Evolutionary conservation across 495 filamentous ascomycete species (phyloP).

Genomic region (Pyrenula massariospora): DNA sequence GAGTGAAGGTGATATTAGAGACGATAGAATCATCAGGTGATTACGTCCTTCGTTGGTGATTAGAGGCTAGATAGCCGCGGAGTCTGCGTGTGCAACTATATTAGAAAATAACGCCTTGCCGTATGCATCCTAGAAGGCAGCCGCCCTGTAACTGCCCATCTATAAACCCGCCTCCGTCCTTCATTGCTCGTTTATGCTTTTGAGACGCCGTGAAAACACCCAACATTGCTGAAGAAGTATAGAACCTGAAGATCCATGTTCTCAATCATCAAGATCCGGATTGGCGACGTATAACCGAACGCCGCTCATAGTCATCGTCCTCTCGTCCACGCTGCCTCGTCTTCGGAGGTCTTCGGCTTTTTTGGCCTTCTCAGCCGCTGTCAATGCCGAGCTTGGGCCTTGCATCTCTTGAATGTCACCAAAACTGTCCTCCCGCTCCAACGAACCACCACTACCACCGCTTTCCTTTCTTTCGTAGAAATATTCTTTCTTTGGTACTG

Average conservation of each 20-base stretch:
- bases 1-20: too few species aligned
- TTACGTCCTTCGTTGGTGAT: too few species aligned
- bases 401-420: constrained; percentile 42
- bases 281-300: constrained; percentile 85
- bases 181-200: background rate
- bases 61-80: too few species aligned
- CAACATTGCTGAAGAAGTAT: background rate
- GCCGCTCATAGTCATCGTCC: constrained; percentile 71
- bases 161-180: too few species aligned
- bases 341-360: constrained; percentile 66
- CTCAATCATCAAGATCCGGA: constrained; percentile 61
- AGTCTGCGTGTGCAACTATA: too few species aligned
- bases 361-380: constrained; percentile 53
- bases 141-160: too few species aligned
- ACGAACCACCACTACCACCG: constrained; percentile 11
- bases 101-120: too few species aligned
- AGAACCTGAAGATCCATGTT: background rate
- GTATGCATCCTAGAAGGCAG: too few species aligned
- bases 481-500: constrained; percentile 23
- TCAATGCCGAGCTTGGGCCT: constrained; percentile 24
- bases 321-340: constrained; percentile 88
- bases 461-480: constrained; percentile 16
- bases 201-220: background rate
- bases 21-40: too few species aligned
- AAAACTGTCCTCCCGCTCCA: constrained; percentile 44